Evolutionary conservation across 805 yeast genomes (phyloP).

Genomic region (Henningerozyma blattae): DNA sequence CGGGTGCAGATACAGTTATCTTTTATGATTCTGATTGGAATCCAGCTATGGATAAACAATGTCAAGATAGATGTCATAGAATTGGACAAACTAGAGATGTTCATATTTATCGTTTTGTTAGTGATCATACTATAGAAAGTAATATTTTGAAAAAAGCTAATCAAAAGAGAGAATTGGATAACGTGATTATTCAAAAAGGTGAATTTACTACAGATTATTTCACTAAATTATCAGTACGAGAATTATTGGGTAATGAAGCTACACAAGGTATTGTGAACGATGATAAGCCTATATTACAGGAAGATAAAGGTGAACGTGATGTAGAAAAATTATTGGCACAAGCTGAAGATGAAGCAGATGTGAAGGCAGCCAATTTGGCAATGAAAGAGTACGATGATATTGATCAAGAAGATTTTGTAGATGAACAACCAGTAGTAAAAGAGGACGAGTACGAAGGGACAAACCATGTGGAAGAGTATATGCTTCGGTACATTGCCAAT

Average conservation of each 20-base stretch:
- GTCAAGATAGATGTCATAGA: slow-evolving; percentile 98
- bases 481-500: slow-evolving; percentile 81
- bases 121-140: slow-evolving; percentile 92
- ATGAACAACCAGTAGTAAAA: slow-evolving; percentile 16
- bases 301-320: slow-evolving; percentile 27
- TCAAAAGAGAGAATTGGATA: slow-evolving; percentile 86
- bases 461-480: slow-evolving; percentile 89
- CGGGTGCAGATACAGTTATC: slow-evolving; percentile 98
- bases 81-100: slow-evolving; percentile 98
- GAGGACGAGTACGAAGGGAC: slow-evolving; percentile 37
- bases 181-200: slow-evolving; percentile 94
- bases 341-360: slow-evolving; percentile 91
- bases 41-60: slow-evolving; percentile 98
- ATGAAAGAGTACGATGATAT: slow-evolving; percentile 66
- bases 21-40: slow-evolving; percentile 99
- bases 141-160: slow-evolving; percentile 89
- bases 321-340: slow-evolving; percentile 63
- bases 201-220: slow-evolving; percentile 96
- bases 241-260: slow-evolving; percentile 52
- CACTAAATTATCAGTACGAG: slow-evolving; percentile 75
- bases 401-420: slow-evolving; percentile 79
- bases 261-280: slow-evolving; percentile 15
- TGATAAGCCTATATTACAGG: slow-evolving; percentile 26
- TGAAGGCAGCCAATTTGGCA: slow-evolving; percentile 81
- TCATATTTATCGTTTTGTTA: slow-evolving; percentile 90